A percentile compares a stretch with the other conserved stretches of the same genome.
Evolutionary conservation across 352 stramenopile species (phyloP).

Genomic region (Globisporangium echinulatum): DNA sequence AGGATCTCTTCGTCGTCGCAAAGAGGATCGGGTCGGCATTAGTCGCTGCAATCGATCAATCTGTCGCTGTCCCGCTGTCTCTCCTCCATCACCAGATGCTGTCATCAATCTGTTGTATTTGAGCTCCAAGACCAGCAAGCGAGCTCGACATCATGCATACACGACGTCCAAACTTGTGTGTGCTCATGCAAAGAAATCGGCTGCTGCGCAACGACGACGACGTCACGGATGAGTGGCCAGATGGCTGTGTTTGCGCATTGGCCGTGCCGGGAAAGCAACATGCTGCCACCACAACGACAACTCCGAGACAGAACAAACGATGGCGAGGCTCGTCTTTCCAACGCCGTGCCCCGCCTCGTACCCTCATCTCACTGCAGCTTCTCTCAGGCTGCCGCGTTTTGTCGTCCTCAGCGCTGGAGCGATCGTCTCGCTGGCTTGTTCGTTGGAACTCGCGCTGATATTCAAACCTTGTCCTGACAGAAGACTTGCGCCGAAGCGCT

Average conservation of each 20-base stretch:
- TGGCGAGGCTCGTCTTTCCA: constrained; percentile 1
- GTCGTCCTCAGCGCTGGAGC: neutral
- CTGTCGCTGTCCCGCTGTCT: too few species aligned
- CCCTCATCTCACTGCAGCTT: too few species aligned
- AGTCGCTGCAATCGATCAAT: too few species aligned
- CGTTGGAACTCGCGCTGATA: neutral
- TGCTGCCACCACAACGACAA: neutral
- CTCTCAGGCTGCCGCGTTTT: too few species aligned
- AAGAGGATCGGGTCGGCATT: too few species aligned
- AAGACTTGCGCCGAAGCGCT: neutral
- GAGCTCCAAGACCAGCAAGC: too few species aligned
- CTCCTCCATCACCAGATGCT: too few species aligned
- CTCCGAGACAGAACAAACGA: neutral
- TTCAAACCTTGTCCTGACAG: neutral
- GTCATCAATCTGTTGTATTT: too few species aligned
- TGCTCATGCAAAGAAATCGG: neutral
- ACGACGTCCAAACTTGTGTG: too few species aligned
- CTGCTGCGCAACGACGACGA: neutral
- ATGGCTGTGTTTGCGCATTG: neutral
- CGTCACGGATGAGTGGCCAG: neutral
- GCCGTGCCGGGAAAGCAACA: neutral
- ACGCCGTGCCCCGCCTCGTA: neutral
- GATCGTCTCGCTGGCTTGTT: too few species aligned
- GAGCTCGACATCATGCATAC: too few species aligned
- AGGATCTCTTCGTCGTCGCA: neutral